Evolutionary conservation across 2,329 filamentous ascomycete genomes (phyloP), one percentile per base, ranked within the genome.

Genomic region (Lachnellula hyalina): DNA sequence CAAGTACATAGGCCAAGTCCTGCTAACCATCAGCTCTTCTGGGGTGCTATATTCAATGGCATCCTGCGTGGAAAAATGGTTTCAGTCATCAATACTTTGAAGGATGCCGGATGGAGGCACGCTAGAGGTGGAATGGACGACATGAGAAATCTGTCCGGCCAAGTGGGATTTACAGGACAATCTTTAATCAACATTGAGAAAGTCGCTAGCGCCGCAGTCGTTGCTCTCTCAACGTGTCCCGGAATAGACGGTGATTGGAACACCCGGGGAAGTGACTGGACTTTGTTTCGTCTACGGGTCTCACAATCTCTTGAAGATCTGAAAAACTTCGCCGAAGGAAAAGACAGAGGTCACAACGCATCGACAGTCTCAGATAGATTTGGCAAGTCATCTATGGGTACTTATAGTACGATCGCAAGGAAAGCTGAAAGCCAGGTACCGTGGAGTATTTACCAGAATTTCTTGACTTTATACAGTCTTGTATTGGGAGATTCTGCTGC

Each of bases 341-440:
- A 81, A 53, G 82, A 85, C 46, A 68, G 78, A 67, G 70, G 72
- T 61, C 49, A 63, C 57, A 55, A 61, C 11, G 47, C 70, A 55
- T 64, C 73, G 35, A 72, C 73, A 2, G 65, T 72, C n/a, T 65
- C 68, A 21, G 70, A 73, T 2, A 79, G 64, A 35, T 74, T 68
- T 50, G 68, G 63, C 34, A 62, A 74, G 67, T 69, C 78, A 65
- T 65, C 77, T 67, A 62, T 74, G 65, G 68, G 77, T 65, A 63
- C 85, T 5, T 84, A 88, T 51, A 82, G 79, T 70, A 87, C 78
- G 73, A 87, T 72, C 69, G 89, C 75, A 51, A 76, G 80, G 48
- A 89, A 87, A 71, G 91, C 90, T 2, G 89, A 92, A 65, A 95
- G 89, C 66, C 85, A 86, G 63, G 86, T 96, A 35, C 93, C 92